Evolutionary conservation across 371 early-diverging fungal genomes (phyloP), one percentile per base, ranked within the genome.

Genomic region (Lichtheimia hyalospora): DNA sequence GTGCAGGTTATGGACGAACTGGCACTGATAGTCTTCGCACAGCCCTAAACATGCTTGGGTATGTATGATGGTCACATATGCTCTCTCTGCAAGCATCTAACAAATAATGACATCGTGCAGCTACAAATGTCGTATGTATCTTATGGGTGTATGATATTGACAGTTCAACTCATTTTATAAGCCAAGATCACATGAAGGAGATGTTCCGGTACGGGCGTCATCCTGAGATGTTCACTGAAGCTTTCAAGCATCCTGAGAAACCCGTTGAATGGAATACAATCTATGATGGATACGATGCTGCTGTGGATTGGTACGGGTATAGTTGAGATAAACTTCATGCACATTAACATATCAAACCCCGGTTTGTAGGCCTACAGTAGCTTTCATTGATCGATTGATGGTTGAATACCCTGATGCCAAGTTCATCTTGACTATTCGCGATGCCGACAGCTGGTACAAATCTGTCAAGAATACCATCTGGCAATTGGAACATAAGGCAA

Each of bases 391-490:
- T 15, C 20, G 48, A 15, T 48, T 43, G 48, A 23, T 27, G 49
- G 42, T 16, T 55, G 61, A 10, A 16, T 74, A 71, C 34, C 75
- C 75, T 14, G 62, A 67, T 8, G 75, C 72, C 20, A 75, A 75
- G 50, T 27, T 61, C 15, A 46, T 61, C 16, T 40, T 61, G 16
- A 49, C 55, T 3, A 40, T 20, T 16, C 54, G 61, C 5, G 55
- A 61, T 24, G 48, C 50, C 10, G 61, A 61, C 23, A 44, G 55
- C 39, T 61, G 61, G 61, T 54, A 54, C 49, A 18, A 54, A 10
- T 61, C 55, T 0, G 23, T 54, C 15, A n/a, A 24, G 24, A 61
- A 49, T 5, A 55, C 61, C 3, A 54, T 61, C 28, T 21, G 10
- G 53, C 34, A 34, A 8, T 6, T 34, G 34, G 10, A 34, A 34